Base-by-base conservation (phyloP, 768 basidiomycete genomes). In the Hygrocybe coccinea region DNA sequence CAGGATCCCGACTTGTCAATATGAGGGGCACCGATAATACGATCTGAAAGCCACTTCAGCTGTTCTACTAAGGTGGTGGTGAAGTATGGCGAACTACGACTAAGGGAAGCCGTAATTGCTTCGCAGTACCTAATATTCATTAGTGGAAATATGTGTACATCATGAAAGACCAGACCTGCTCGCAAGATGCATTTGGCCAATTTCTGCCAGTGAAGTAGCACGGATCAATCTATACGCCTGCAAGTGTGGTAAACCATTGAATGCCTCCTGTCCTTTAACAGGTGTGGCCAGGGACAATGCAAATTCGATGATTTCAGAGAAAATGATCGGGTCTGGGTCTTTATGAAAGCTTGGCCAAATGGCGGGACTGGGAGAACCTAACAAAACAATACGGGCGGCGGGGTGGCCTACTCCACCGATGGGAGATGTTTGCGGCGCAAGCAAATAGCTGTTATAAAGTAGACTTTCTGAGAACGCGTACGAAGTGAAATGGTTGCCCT, bases 231-330 rank as follows among this genome's bases (percentile, higher is more conserved):
- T 84, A 74, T 92, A 97, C 2, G 91, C 84, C 69, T 98, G 90
- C 24, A 98, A 74, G 64, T 93, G 87, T 8, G 90, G 82, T 17
- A 97, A 70, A 1, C 95, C 95, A 49, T 74, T 70, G 67, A 92
- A 95, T 3, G 83, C 62, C 50, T 98, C 95, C 65, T 94, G 91
- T 11, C 94, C 91, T 71, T 97, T 97, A 1, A 76, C 63, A 1
- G 79, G 69, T 3, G 86, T 72, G n/a, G 80, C 76, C 37, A 95
- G 71, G 5, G 91, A 91, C 44, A 93, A 65, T 0, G 91, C 95
- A 67, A 92, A 98, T 72, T 99, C 97, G 12, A 85, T 74, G 47
- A 97, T 85, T 72, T 99, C 97, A 2, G 93, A 86, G 60, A 97
- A 81, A 56, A 95, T 82, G 49, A 93, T 74, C 2, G 87, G 73